These are phyloP conservation scores for Boletus rubropictus DNA, from an alignment of 768 basidiomycete species.

Conservation along the genomic window DNA sequence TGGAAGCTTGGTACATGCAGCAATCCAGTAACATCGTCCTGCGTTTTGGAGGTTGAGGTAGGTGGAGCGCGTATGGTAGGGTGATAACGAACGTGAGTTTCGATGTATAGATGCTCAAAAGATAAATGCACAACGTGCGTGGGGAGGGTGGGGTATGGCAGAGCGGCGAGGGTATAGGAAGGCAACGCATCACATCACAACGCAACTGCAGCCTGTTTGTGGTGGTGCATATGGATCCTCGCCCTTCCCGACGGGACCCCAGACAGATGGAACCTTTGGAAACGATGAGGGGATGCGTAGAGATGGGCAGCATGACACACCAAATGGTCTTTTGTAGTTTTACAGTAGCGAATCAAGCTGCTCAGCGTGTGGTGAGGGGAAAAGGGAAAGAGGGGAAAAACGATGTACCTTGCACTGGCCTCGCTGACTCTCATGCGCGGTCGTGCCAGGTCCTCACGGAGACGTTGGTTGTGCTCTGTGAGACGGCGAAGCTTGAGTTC, in stretches of 20 bases:
- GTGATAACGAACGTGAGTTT: constrained; percentile 26
- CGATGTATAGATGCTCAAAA: constrained; percentile 19
- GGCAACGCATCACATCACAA: constrained; percentile 54
- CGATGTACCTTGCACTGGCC: constrained; percentile 69
- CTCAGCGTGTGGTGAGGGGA: neutral
- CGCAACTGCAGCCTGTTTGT: constrained; percentile 64
- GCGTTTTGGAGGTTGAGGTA: constrained; percentile 22
- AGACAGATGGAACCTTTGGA: constrained; percentile 79
- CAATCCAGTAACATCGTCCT: constrained; percentile 24
- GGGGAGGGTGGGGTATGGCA: constrained; percentile 28
- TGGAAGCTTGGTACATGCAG: constrained; percentile 21
- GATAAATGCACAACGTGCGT: constrained; percentile 15
- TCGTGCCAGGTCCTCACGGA: constrained; percentile 83
- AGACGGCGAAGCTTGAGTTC: constrained; percentile 93
- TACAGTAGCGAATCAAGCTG: constrained; percentile 92
- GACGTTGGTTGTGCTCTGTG: constrained; percentile 88
- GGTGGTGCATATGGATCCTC: constrained; percentile 93
- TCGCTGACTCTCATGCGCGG: constrained; percentile 91
- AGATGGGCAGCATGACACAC: constrained; percentile 39
- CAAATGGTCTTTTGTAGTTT: constrained; percentile 85
- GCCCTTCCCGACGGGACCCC: constrained; percentile 85
- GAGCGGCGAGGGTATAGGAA: constrained; percentile 29
- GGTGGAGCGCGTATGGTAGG: constrained; percentile 23
- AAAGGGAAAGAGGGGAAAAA: neutral
- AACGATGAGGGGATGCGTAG: neutral